phyloP scores from a whole-genome alignment of 129 eudicot genomes.

The Sambucus nigra region DNA sequence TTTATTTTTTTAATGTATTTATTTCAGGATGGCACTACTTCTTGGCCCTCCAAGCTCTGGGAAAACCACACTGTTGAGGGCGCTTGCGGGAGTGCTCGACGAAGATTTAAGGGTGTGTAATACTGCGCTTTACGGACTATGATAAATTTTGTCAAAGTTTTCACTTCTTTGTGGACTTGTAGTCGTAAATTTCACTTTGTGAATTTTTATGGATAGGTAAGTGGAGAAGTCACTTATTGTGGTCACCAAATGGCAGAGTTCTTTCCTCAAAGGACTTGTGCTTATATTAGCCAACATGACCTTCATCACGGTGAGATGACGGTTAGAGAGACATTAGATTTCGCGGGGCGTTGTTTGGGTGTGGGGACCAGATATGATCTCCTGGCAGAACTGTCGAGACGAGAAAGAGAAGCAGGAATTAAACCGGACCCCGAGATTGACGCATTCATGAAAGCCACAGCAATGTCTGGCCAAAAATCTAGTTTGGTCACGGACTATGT shows the following conservation, averaged over 20 bases:
- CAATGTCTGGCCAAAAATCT: constrained; percentile 49
- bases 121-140: neutral
- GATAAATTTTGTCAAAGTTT: neutral
- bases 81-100: constrained; percentile 46
- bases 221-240: constrained; percentile 42
- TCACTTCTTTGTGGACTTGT: neutral
- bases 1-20: neutral
- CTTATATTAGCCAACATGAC: constrained; percentile 54
- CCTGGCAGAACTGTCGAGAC: constrained; percentile 35
- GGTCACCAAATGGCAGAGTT: constrained; percentile 51
- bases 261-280: constrained; percentile 47
- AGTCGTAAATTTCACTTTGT: neutral
- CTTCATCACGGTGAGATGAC: constrained; percentile 66
- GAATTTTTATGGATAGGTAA: constrained; percentile 11
- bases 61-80: constrained; percentile 43
- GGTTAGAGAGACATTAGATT: constrained; percentile 53
- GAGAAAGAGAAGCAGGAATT: constrained; percentile 40
- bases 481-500: constrained; percentile 53
- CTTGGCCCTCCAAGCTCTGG: constrained; percentile 64
- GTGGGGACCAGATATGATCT: constrained; percentile 56
- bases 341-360: constrained; percentile 56
- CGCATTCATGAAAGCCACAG: constrained; percentile 61
- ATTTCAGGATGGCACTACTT: constrained; percentile 51
- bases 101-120: constrained; percentile 27
- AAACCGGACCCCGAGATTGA: constrained; percentile 56